Evolutionary conservation across 495 filamentous ascomycete species (phyloP).

Genomic region (Trichoderma parareesei): DNA sequence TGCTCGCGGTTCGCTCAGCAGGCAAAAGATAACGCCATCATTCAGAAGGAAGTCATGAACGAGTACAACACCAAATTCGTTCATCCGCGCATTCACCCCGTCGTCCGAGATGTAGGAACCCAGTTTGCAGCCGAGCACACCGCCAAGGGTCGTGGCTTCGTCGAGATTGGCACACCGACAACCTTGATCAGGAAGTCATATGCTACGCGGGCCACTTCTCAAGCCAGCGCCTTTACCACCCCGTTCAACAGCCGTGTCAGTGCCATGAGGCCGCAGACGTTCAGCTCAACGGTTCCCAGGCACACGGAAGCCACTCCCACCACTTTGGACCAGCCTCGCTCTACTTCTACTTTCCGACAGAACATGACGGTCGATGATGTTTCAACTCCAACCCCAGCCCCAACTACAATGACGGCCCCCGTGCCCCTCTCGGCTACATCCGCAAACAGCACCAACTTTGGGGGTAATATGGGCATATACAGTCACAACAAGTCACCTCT

Average conservation of each 20-base stretch:
- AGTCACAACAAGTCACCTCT: constrained; percentile 75
- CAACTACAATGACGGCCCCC: not conserved
- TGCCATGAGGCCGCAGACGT: constrained; percentile 23
- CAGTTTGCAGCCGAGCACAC: constrained; percentile 50
- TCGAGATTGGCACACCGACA: constrained; percentile 69
- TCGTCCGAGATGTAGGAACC: constrained; percentile 75
- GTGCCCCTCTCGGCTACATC: constrained; percentile 14
- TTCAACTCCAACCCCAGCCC: not conserved
- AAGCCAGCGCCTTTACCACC: constrained; percentile 62
- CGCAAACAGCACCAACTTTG: constrained; percentile 25
- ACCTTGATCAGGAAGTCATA: constrained; percentile 75
- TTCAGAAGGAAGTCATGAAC: constrained; percentile 84
- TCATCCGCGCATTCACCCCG: constrained; percentile 73
- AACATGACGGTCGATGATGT: constrained; percentile 1
- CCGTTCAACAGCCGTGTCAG: constrained; percentile 15
- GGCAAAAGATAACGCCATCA: constrained; percentile 69
- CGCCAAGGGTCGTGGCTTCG: constrained; percentile 42
- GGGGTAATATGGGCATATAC: constrained; percentile 74
- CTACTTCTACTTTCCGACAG: constrained; percentile 17
- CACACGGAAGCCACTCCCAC: constrained; percentile 14
- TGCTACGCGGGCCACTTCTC: constrained; percentile 76
- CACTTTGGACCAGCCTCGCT: constrained; percentile 16
- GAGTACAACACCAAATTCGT: constrained; percentile 97
- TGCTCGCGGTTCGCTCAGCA: constrained; percentile 70
- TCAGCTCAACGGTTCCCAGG: constrained; percentile 24